phyloP scores from a whole-genome alignment of 352 stramenopile genomes.

The Phytophthora ramorum region DNA sequence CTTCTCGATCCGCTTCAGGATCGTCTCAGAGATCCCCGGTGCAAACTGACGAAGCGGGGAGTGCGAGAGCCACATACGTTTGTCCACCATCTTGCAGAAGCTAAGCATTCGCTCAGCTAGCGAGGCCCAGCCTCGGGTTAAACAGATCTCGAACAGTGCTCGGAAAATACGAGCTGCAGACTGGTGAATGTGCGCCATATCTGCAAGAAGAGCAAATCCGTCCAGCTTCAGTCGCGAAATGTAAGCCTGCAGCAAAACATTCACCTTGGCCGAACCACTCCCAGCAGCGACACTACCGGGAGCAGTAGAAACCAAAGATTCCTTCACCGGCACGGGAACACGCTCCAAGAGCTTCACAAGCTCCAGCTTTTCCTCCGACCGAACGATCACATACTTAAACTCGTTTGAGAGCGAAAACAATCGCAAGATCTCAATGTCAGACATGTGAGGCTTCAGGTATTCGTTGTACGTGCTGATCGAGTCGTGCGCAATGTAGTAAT shows the following conservation, averaged over 20 bases:
- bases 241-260: constrained; percentile 99
- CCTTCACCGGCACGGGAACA: constrained; percentile 99
- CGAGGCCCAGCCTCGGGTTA: constrained; percentile 95
- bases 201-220: constrained; percentile 97
- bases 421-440: constrained; percentile 99
- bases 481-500: constrained; percentile 99
- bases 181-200: constrained; percentile 99
- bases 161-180: constrained; percentile 98
- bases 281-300: constrained; percentile 46
- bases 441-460: constrained; percentile 99
- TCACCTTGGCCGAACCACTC: constrained; percentile 96
- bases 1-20: constrained; percentile 97
- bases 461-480: constrained; percentile 99
- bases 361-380: constrained; percentile 99
- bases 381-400: constrained; percentile 99
- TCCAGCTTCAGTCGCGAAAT: constrained; percentile 98
- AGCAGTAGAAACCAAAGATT: constrained; percentile 75
- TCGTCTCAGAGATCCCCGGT: constrained; percentile 92
- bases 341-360: constrained; percentile 97
- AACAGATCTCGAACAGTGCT: constrained; percentile 98
- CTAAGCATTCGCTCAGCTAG: constrained; percentile 96
- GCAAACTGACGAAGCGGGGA: constrained; percentile 98
- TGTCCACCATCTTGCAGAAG: constrained; percentile 99
- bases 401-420: constrained; percentile 99
- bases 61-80: constrained; percentile 98